Base-by-base conservation (phyloP, 352 stramenopile genomes). In the Pythium aphanidermatum region DNA sequence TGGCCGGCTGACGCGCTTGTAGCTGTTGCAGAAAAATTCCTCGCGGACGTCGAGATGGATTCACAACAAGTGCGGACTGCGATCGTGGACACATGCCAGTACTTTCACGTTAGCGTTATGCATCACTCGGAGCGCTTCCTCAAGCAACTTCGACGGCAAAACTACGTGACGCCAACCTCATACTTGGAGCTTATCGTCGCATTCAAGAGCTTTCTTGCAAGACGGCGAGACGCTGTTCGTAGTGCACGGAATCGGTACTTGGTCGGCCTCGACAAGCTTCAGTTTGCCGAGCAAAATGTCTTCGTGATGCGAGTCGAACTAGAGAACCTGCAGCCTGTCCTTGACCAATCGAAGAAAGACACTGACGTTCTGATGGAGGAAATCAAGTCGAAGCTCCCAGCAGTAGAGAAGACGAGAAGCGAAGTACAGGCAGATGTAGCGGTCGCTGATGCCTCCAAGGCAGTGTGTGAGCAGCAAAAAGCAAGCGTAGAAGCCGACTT, bases 81-180 rank as follows among this genome's bases (percentile, higher is more conserved):
- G 2, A 94, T 97, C 37, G 92, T 98, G 1, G 71, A 87, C 28
- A 92, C 83, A 4, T 98, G 93, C 44, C 87, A 97, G 56, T 79
- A 81, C 38, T 98, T 98, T 67, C 93, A 98, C 63, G 60, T 89
- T 16, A 91, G 86, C 33, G 85, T 93, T 11, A 83, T 89, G 55
- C 70, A 86, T 2, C 78, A 96, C 24, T 95, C 83, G 14, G 64
- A 71, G 29, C 68, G 74, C 13, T 98, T 97, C 36, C 51, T 92
- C 1, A 69, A 84, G 40, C 68, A 76, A 29, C 53, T 96, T 27
- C 70, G 86, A 17, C 80, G 93, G 0, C 81, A 95, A 42, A 98
- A 97, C 51, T 98, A 98, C 48, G 92, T 98, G 19, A 98, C 94
- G 5, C 93, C 94, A 10, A 98, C 94, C 8, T 96, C 76, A 26